Conservation (phyloP, 805 yeast genomes). For the Lipomyces kockii region DNA sequence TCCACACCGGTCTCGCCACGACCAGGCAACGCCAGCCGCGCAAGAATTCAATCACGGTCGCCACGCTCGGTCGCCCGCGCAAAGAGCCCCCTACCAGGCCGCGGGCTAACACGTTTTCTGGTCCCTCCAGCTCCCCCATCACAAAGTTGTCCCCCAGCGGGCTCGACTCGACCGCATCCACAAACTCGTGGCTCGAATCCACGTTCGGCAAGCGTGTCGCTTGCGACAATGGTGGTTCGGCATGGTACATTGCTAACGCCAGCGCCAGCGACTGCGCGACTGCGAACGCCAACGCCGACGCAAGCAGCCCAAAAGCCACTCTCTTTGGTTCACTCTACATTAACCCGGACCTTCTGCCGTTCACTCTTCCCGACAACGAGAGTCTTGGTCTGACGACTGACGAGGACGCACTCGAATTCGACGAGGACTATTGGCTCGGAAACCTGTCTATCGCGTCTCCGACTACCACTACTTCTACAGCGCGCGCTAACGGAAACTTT, state of each 20-base stretch:
- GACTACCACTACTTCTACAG: slow-evolving; percentile 12
- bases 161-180: slow-evolving; percentile 8
- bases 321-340: slow-evolving; percentile 35
- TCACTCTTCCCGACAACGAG: slow-evolving; percentile 32
- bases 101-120: slow-evolving; percentile 33
- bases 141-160: background rate
- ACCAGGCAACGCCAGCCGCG: slow-evolving; percentile 29
- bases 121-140: background rate
- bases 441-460: slow-evolving; percentile 27
- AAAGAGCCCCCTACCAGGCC: slow-evolving; percentile 21
- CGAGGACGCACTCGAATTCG: slow-evolving; percentile 31
- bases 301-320: slow-evolving; percentile 6
- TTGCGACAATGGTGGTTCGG: background rate
- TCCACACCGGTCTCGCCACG: slow-evolving; percentile 53
- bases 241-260: background rate
- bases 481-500: background rate
- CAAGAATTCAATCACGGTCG: slow-evolving; percentile 34
- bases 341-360: slow-evolving; percentile 35
- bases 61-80: slow-evolving; percentile 30
- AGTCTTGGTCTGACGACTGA: slow-evolving; percentile 25
- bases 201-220: slow-evolving; percentile 17
- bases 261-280: background rate
- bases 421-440: slow-evolving; percentile 32
- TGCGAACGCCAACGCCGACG: background rate
- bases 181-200: slow-evolving; percentile 30